A percentile compares a stretch with the other conserved stretches of the same genome.
These are phyloP conservation scores for Mycena galopus DNA, from an alignment of 768 basidiomycete genomes.

Conservation along the genomic window DNA sequence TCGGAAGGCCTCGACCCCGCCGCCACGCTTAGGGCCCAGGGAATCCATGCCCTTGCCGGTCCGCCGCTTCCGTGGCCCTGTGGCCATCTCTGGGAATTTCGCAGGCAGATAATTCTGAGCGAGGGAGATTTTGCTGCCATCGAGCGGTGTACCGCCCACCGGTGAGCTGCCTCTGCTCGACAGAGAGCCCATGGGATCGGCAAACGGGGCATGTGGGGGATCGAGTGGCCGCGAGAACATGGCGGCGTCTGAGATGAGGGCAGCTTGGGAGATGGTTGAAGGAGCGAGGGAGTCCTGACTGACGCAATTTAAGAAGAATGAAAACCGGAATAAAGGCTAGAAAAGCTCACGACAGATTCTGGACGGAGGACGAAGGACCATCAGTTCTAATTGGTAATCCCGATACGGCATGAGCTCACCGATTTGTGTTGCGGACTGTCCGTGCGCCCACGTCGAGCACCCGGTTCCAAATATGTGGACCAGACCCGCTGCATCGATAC, in stretches of 20 bases:
- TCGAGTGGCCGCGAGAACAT: slow-evolving; percentile 49
- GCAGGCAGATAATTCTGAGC: slow-evolving; percentile 81
- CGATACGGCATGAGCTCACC: slow-evolving; percentile 34
- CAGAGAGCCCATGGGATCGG: slow-evolving; percentile 35
- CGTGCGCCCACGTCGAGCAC: slow-evolving; percentile 32
- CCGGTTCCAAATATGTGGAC: slow-evolving; percentile 55
- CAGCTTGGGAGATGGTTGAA: slow-evolving; percentile 63
- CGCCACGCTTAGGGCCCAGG: slow-evolving; percentile 71
- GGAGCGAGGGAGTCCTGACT: slow-evolving; percentile 53
- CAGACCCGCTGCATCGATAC: slow-evolving; percentile 55
- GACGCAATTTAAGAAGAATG: slow-evolving; percentile 22
- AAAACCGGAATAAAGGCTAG: slow-evolving; percentile 3
- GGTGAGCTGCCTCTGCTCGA: slow-evolving; percentile 38
- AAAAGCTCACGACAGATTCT: slow-evolving; percentile 37
- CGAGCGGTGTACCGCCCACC: slow-evolving; percentile 32
- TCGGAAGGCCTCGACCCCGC: slow-evolving; percentile 76
- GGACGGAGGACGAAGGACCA: slow-evolving; percentile 17
- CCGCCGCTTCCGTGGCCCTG: slow-evolving; percentile 56
- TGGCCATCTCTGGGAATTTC: slow-evolving; percentile 74
- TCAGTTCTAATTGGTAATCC: slow-evolving; percentile 38
- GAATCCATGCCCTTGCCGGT: slow-evolving; percentile 46
- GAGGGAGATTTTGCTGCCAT: slow-evolving; percentile 52
- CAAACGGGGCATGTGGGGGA: slow-evolving; percentile 52
- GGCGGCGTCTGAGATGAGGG: slow-evolving; percentile 61
- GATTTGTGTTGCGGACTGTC: slow-evolving; percentile 28